Percentiles rank a stretch among this genome's conserved stretches.
Evolutionary conservation across 345 rosid genomes (phyloP).

Genomic region (Syzygium jambos): DNA sequence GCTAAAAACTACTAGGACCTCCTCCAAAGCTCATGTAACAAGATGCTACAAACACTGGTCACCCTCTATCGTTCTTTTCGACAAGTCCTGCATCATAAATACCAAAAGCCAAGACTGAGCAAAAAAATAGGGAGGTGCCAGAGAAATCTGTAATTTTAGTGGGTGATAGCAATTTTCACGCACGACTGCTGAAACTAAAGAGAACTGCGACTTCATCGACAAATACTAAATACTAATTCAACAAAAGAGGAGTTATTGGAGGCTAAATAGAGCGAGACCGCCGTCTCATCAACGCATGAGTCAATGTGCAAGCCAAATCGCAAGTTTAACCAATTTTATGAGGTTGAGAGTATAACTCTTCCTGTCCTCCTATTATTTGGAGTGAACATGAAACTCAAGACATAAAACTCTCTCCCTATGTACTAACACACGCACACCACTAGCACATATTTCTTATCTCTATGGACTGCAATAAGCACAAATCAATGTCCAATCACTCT

Average conservation of each 20-base stretch:
- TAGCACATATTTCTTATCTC: background rate
- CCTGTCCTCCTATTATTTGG: background rate
- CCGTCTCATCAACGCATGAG: background rate
- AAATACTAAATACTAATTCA: background rate
- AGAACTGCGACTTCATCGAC: background rate
- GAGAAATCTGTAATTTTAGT: background rate
- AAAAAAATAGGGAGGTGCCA: background rate
- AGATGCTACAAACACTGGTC: background rate
- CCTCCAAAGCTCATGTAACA: background rate
- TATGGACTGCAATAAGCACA: background rate
- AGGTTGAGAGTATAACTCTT: background rate
- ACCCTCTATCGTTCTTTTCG: background rate
- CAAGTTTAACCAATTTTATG: background rate
- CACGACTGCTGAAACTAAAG: background rate
- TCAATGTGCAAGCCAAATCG: background rate
- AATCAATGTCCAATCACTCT: background rate
- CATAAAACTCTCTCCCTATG: background rate
- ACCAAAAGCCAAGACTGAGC: background rate
- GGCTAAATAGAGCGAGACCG: background rate
- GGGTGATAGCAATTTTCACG: background rate
- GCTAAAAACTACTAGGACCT: background rate
- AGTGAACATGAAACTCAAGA: background rate
- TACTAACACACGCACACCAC: background rate
- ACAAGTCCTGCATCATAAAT: background rate
- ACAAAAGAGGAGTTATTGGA: background rate